Base-by-base conservation (phyloP, 441 rosid genomes). In the Corymbia calophylla region DNA sequence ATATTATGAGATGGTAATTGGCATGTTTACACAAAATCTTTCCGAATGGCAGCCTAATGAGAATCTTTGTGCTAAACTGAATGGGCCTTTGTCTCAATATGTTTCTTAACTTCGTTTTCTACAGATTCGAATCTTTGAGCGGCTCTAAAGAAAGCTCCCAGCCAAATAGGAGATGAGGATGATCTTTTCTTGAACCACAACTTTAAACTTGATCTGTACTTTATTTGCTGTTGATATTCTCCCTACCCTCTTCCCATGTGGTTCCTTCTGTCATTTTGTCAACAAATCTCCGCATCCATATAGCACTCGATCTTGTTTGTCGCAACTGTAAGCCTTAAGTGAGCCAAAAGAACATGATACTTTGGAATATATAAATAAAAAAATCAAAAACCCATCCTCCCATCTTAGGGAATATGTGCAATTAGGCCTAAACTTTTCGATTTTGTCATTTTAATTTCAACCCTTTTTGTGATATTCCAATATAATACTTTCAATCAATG, bases 401-500 rank as follows among this genome's bases (percentile, higher is more conserved):
- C 84, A 77, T 77, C 10, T 12, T 15, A 73, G 5, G 49, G 25
- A 23, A 73, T 39, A 39, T 23, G 4, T 73, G 51, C 49, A 73
- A 21, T 21, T 70, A 70, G 4, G 19, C 25, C 5, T 70, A 70
- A 25, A 29, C 6, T 23, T 77, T 44, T 2, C 2, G 8, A 44
- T 77, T 77, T 77, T 77, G 4, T 1, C n/a, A 77, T 39, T 77
- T 77, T 77, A 23, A 2, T 13, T n/a, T 0, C 44, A 8, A 44
- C 27, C 0, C 0, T 77, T 77, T 77, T 4, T 9, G 3, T 29
- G 4, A 77, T 39, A 23, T 77, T 44, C 0, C n/a, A 23, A 23
- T 44, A 1, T 77, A 77, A 11, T 23, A 6, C 6, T 12, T 23
- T 11, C 0, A 0, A 12, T 0, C 49, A 70, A 66, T 35, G 35